Conservation (phyloP, 805 yeast genomes). For the Wickerhamomyces subpelliculosus region DNA sequence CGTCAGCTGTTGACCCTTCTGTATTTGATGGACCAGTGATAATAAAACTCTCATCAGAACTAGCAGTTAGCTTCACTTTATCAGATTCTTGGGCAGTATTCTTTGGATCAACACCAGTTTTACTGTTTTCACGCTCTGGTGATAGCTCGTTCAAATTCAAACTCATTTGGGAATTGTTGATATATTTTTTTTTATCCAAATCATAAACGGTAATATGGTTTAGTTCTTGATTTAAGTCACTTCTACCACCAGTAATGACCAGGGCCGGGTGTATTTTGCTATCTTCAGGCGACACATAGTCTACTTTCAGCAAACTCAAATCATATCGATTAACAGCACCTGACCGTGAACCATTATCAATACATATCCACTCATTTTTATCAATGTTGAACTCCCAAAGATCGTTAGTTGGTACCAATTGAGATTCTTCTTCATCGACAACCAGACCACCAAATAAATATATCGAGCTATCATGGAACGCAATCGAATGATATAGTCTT, state of each 20-base stretch:
- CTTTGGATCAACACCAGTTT: conserved; percentile 10
- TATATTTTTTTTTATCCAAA: conserved; percentile 29
- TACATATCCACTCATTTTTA: conserved; percentile 44
- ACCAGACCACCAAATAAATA: conserved; percentile 63
- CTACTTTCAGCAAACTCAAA: conserved; percentile 41
- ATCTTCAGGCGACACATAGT: conserved; percentile 30
- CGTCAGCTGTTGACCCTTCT: too few species aligned
- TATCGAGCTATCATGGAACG: conserved; percentile 40
- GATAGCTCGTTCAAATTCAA: conserved; percentile 16
- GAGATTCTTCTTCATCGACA: conserved; percentile 29
- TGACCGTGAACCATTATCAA: conserved; percentile 36
- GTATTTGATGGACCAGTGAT: conserved; percentile 9
- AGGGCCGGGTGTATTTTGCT: conserved; percentile 39
- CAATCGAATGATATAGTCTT: conserved; percentile 55
- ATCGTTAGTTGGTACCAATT: conserved; percentile 48
- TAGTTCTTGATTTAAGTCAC: conserved; percentile 24
- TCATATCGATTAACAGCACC: conserved; percentile 39
- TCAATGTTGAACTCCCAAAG: conserved; percentile 60
- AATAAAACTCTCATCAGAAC: conserved; percentile 13
- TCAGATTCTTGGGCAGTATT: background rate
- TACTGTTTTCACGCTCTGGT: conserved; percentile 2
- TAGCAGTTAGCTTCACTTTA: conserved; percentile 7
- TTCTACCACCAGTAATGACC: conserved; percentile 48
- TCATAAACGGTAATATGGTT: conserved; percentile 35
- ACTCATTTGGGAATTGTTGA: conserved; percentile 12